Evolutionary conservation across 371 early-diverging fungal species (phyloP).

Genomic region (Apophysomyces trapeziformis): DNA sequence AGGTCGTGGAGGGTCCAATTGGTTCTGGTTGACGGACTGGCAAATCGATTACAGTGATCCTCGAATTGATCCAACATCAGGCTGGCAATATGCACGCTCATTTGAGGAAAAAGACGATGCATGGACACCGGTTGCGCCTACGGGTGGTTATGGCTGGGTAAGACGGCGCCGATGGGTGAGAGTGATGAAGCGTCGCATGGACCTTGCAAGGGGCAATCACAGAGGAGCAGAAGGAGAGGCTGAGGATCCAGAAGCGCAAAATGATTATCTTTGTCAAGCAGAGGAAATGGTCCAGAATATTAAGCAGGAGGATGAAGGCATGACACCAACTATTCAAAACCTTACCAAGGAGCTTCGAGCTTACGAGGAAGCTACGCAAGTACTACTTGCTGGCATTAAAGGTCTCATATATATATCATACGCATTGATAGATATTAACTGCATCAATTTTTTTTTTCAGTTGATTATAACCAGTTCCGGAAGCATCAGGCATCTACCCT

Average conservation of each 20-base stretch:
- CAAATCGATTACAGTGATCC: constrained; percentile 67
- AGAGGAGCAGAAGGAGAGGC: constrained; percentile 26
- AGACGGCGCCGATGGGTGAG: constrained; percentile 75
- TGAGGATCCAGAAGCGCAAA: not conserved
- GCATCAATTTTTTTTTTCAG: constrained; percentile 29
- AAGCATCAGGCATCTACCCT: constrained; percentile 55
- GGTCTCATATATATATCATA: constrained; percentile 36
- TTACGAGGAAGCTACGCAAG: constrained; percentile 66
- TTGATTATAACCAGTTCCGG: constrained; percentile 56
- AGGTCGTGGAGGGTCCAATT: constrained; percentile 36
- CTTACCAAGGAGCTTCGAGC: constrained; percentile 47
- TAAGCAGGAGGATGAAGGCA: constrained; percentile 15
- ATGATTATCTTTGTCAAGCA: constrained; percentile 27
- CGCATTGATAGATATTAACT: not conserved
- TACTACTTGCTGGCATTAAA: constrained; percentile 66
- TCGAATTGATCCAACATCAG: constrained; percentile 55
- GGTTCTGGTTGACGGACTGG: constrained; percentile 88
- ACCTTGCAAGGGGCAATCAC: constrained; percentile 40
- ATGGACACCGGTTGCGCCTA: constrained; percentile 57
- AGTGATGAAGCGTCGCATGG: constrained; percentile 69
- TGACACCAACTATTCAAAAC: constrained; percentile 20
- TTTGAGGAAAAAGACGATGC: constrained; percentile 54
- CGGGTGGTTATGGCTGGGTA: constrained; percentile 61
- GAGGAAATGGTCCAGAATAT: constrained; percentile 7
- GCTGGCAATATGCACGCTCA: constrained; percentile 70